Conservation (phyloP, 345 rosid species). For the Salix purpurea region DNA sequence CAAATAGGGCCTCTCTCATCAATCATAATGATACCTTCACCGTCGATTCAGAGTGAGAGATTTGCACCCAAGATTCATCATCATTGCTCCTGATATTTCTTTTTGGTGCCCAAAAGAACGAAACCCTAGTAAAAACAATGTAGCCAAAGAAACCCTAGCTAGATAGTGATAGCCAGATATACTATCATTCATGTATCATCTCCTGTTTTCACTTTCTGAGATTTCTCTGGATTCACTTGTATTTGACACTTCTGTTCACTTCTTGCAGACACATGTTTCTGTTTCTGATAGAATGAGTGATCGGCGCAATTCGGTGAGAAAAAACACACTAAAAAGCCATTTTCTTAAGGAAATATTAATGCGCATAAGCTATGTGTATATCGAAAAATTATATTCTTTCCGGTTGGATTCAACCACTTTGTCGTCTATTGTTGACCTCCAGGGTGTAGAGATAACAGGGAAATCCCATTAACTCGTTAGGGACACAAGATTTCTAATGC, state of each 20-base stretch:
- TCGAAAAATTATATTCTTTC: no score
- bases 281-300: no score
- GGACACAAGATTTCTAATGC: slow-evolving; percentile 10
- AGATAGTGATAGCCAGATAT: slow-evolving; percentile 13
- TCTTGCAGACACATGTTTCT: neutral
- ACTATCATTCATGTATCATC: slow-evolving; percentile 8
- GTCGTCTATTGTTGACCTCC: slow-evolving; percentile 39
- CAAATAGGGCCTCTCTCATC: slow-evolving; percentile 64
- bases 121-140: slow-evolving; percentile 5
- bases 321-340: no score
- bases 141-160: slow-evolving; percentile 14
- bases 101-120: slow-evolving; percentile 32
- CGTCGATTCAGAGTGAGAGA: slow-evolving; percentile 52
- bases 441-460: slow-evolving; percentile 1
- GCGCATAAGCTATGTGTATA: no score
- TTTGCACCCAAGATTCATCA: slow-evolving; percentile 88
- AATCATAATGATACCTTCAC: slow-evolving; percentile 75
- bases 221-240: neutral
- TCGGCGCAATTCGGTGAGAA: no score
- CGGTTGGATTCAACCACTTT: neutral
- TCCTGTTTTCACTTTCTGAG: neutral
- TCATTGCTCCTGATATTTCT: slow-evolving; percentile 60
- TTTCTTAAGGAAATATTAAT: no score
- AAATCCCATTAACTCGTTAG: slow-evolving; percentile 19
- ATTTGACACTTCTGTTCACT: neutral